These are phyloP conservation scores for Candida ficus DNA, from an alignment of 805 yeast genomes.

Conservation along the genomic window DNA sequence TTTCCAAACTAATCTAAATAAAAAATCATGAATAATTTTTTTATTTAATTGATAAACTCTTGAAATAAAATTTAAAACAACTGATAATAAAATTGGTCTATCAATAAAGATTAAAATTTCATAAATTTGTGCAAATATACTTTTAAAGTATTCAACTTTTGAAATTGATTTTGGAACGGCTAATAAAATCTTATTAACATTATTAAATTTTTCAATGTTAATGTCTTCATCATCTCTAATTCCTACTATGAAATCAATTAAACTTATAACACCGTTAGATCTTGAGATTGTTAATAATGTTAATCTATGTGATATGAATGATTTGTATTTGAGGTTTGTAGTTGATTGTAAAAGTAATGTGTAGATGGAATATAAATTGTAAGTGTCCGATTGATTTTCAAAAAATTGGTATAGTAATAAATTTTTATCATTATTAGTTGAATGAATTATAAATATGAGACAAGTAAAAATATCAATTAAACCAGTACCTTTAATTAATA, in stretches of 20 bases:
- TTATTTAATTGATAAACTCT: slow-evolving; percentile 45
- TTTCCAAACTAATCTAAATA: slow-evolving; percentile 46
- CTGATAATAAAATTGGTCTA: slow-evolving; percentile 53
- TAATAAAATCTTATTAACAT: slow-evolving; percentile 60
- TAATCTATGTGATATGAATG: slow-evolving; percentile 43
- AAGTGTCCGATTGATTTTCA: slow-evolving; percentile 55
- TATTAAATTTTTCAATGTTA: slow-evolving; percentile 58
- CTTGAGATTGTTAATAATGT: slow-evolving; percentile 52
- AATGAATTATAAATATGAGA: slow-evolving; percentile 37
- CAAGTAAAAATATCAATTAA: slow-evolving; percentile 53
- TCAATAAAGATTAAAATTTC: slow-evolving; percentile 53
- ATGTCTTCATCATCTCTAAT: slow-evolving; percentile 68
- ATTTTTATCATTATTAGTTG: neutral
- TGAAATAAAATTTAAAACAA: slow-evolving; percentile 50
- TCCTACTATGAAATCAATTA: slow-evolving; percentile 75
- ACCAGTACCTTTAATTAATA: slow-evolving; percentile 62
- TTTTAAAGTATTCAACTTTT: slow-evolving; percentile 46
- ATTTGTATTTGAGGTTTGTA: slow-evolving; percentile 41
- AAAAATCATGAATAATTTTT: slow-evolving; percentile 51
- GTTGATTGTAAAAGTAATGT: slow-evolving; percentile 50
- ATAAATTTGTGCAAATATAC: slow-evolving; percentile 61
- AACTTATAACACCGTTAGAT: slow-evolving; percentile 63
- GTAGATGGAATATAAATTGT: slow-evolving; percentile 56
- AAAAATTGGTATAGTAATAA: slow-evolving; percentile 21
- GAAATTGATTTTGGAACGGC: slow-evolving; percentile 52